Base-by-base conservation (phyloP, 352 stramenopile genomes). In the Globisporangium sylvaticum region DNA sequence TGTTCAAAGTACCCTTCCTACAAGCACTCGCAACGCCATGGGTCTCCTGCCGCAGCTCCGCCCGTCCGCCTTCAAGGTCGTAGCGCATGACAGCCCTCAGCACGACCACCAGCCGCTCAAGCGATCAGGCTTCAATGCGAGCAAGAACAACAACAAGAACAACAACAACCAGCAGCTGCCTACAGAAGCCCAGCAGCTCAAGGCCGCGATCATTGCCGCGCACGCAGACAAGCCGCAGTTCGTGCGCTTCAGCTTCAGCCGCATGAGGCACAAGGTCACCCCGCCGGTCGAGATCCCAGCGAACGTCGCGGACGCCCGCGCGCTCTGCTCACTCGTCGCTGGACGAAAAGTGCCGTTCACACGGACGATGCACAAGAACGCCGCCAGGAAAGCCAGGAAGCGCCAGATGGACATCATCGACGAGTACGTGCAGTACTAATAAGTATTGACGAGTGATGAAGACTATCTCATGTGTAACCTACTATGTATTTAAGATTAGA, bases 231-330 rank as follows among this genome's bases (percentile, higher is more conserved):
- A 22, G 29, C 44, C 34, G 29, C 32, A n/a, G 39, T 56, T 67
- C 14, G 62, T 67, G 53, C 56, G 58, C 27, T 68, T 70, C 24
- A 61, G 57, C 39, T 50, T 68, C 25, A 27, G 42, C 4, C 29
- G 53, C 53, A 67, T 70, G 65, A 27, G 58, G 4, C 58, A 66
- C 58, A 32, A 44, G 24, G 61, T 50, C 4, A 70, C 61, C 12
- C 60, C 53, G 12, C 62, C 50, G 4, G 46, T 66, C 32, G 61
- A 20, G 15, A 66, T 66, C 44, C 61, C 50, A 15, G 50, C 22
- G 61, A 66, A 37, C 15, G 18, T 52, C 15, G 29, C 46, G 15
- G 1, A 52, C 32, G n/a, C 46, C 20, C 24, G 31, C 1, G 58
- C 58, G 37, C 37, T 42, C 32, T n/a, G 22, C 1, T 12, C 58